These are phyloP conservation scores for Suhomyces bolitotheri DNA, from an alignment of 1,139 yeast genomes.

Conservation along the genomic window DNA sequence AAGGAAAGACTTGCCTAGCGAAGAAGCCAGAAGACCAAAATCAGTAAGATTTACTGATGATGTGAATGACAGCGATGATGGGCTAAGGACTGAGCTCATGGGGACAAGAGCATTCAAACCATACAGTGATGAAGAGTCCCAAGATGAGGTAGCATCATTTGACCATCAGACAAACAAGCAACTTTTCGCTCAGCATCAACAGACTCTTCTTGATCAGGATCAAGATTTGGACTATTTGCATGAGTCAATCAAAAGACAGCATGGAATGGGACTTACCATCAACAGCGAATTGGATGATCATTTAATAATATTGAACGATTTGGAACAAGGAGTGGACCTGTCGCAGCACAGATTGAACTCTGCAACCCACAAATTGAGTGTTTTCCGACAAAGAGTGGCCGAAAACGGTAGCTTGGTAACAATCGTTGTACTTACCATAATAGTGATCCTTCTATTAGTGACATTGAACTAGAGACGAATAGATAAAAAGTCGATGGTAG, in stretches of 20 bases:
- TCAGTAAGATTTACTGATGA: slow-evolving; percentile 57
- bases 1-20: slow-evolving; percentile 7
- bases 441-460: slow-evolving; percentile 57
- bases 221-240: slow-evolving; percentile 58
- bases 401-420: slow-evolving; percentile 76
- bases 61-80: slow-evolving; percentile 25
- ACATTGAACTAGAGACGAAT: slow-evolving; percentile 47
- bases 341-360: slow-evolving; percentile 51
- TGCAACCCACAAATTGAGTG: slow-evolving; percentile 56
- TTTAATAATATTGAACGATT: slow-evolving; percentile 64
- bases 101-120: slow-evolving; percentile 20
- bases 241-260: slow-evolving; percentile 62
- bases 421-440: slow-evolving; percentile 60
- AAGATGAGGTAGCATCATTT: slow-evolving; percentile 21
- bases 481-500: neutral
- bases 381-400: slow-evolving; percentile 55
- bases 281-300: slow-evolving; percentile 71
- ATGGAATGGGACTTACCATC: slow-evolving; percentile 62
- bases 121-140: slow-evolving; percentile 17
- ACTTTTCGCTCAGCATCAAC: slow-evolving; percentile 69
- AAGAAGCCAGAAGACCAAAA: slow-evolving; percentile 25
- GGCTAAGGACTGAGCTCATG: slow-evolving; percentile 19
- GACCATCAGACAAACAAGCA: slow-evolving; percentile 47
- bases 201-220: slow-evolving; percentile 64
- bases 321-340: slow-evolving; percentile 65